These are phyloP conservation scores for Clonostachys byssicola DNA, from an alignment of 2,329 filamentous ascomycete species.

Conservation along the genomic window DNA sequence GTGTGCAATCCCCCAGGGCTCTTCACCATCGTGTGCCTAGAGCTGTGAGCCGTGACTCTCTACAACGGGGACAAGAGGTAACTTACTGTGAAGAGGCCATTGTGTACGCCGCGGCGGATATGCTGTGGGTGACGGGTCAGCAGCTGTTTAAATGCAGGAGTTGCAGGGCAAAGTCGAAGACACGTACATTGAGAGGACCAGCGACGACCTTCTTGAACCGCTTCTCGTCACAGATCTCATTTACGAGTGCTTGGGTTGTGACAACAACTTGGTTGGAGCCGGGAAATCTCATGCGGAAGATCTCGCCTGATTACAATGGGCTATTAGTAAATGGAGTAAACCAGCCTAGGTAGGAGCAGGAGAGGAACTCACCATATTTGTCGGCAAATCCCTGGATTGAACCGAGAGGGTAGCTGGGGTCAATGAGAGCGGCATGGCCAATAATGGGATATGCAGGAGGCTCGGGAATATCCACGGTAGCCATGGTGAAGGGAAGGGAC, in stretches of 20 bases:
- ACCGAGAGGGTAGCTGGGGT: conserved; percentile 46
- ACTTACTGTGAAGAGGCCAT: conserved; percentile 59
- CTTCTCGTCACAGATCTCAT: conserved; percentile 62
- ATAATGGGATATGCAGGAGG: conserved; percentile 59
- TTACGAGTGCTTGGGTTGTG: conserved; percentile 49
- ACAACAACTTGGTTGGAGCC: conserved; percentile 44
- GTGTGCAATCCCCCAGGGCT: conserved; percentile 64
- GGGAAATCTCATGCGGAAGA: conserved; percentile 9
- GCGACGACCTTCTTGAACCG: conserved; percentile 58
- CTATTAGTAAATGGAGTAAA: not conserved
- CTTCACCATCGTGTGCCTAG: conserved; percentile 1
- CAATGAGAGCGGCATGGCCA: conserved; percentile 60
- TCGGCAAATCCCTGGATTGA: conserved; percentile 53
- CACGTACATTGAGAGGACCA: conserved; percentile 34
- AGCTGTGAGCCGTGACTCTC: not conserved
- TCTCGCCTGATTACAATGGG: conserved; percentile 22
- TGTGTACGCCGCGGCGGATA: conserved; percentile 55
- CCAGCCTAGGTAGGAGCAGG: not conserved
- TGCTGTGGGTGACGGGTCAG: conserved; percentile 28
- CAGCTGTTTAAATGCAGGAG: conserved; percentile 22
- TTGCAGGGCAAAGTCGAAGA: not conserved
- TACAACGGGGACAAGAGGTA: not conserved
- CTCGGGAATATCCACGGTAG: conserved; percentile 46
- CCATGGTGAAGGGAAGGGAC: too few species aligned
- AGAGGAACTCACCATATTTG: conserved; percentile 48